Evolutionary conservation across 768 basidiomycete species (phyloP), one percentile per base, ranked within the genome.

Genomic region (Leccinum longicurvipes): DNA sequence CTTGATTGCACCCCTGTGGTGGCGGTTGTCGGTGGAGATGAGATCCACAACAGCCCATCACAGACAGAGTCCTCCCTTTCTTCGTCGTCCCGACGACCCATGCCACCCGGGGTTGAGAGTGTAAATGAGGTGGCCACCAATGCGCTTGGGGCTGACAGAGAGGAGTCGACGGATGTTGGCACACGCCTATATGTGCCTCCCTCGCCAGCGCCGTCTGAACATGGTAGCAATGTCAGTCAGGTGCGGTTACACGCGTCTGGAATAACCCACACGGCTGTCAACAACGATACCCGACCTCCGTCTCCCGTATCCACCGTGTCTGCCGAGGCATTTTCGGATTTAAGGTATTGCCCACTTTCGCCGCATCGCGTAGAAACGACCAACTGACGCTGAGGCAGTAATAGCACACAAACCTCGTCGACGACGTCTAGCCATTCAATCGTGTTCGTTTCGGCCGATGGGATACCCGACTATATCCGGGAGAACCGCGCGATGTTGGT

Each of bases 401-500:
- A 41, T 21, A 60, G 66, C 29, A 50, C 60, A 4, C 46, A 21
- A 9, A 58, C 29, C n/a, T 50, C 56, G 3, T 21, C 49, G 6
- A 27, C 50, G 27, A 56, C 60, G 15, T 68, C 68, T 1, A 61
- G 55, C 24, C 57, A 63, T 1, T 71, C 70, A 19, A 31, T 69
- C 25, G 65, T 72, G 36, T 71, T 66, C 32, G 59, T 71, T 12
- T 69, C 70, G 47, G 63, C 65, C 24, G 69, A 67, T 2, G 62
- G 57, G 12, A 66, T 72, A 54, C 71, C 70, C 29, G 63, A 71
- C 0, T 69, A 69, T 48, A 56, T 69, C 41, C 64, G 61, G 15
- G 67, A 72, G 9, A 71, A 71, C 28, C 67, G 61, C 6, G 70
- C 71, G 23, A 27, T 73, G 6, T 50, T 71, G 29, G 64, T 71